Conservation (phyloP, 345 rosid species). For the Syzygium aromaticum region DNA sequence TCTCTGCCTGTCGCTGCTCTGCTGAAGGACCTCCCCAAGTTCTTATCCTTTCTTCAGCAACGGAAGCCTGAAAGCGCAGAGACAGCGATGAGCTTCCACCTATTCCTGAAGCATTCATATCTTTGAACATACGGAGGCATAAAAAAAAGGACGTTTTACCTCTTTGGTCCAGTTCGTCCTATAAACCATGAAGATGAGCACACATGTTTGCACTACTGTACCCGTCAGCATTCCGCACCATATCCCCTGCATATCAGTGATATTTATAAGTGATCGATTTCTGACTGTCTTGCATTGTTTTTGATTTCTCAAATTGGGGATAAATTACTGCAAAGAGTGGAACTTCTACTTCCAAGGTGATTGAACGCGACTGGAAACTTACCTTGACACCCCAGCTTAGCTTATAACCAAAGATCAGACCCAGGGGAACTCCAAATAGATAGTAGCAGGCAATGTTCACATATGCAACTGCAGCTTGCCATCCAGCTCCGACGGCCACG, state of each 20-base stretch:
- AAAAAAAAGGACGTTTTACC: slow-evolving; percentile 9
- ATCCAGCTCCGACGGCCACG: slow-evolving; percentile 28
- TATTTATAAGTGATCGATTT: background rate
- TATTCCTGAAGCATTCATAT: background rate
- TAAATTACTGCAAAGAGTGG: background rate
- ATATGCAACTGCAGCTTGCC: slow-evolving; percentile 61
- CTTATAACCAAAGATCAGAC: slow-evolving; percentile 49
- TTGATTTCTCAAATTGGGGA: background rate
- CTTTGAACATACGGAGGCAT: background rate
- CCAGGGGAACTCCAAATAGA: slow-evolving; percentile 45
- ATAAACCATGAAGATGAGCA: slow-evolving; percentile 46
- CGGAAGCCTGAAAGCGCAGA: slow-evolving; percentile 40
- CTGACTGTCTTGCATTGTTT: background rate
- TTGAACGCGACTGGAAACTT: background rate
- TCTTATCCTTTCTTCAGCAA: slow-evolving; percentile 53
- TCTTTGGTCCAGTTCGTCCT: slow-evolving; percentile 67
- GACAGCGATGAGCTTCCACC: background rate
- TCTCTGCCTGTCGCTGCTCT: background rate
- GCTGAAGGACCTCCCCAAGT: slow-evolving; percentile 48
- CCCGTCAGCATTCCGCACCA: slow-evolving; percentile 75
- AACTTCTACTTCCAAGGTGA: background rate
- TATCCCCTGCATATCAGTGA: slow-evolving; percentile 43
- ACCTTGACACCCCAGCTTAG: slow-evolving; percentile 41
- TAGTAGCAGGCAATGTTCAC: slow-evolving; percentile 65
- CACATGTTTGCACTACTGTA: slow-evolving; percentile 43